Base-by-base conservation (phyloP, 75 land plant species). In the Chamaecyparis obtusa region DNA sequence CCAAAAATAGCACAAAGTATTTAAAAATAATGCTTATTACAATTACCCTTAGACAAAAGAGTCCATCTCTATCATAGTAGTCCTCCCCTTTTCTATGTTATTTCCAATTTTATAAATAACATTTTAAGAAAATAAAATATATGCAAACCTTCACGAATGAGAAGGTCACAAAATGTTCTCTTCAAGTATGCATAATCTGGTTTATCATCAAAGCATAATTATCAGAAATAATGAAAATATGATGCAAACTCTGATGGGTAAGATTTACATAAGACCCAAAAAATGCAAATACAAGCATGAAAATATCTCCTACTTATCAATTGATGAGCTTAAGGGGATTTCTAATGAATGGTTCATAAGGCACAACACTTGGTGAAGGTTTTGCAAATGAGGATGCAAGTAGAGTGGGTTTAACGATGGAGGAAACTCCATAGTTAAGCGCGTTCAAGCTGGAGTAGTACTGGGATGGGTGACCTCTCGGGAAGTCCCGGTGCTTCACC, bases 91-190 rank as follows among this genome's bases (percentile, higher is more conserved):
- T 17, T 43, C 16, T 43, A 72, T 69, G 19, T 21, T 35, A 14
- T 21, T 32, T 3, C 32, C 36, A 44, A 0, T 56, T n/a, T 60
- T 16, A 75, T 48, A 80, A 24, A 79, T 17, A 44, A 5, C 8
- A 10, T 5, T 80, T 27, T 80, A 44, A 39, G 32, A 35, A 39
- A 80, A 80, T 11, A 10, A 10, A 74, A 80, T 37, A 80, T 44
- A 10, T 32, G 64, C 90, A 85, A 85, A 96, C 98, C 98, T 92
- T 96, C 97, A 75, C 97, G 96, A 88, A 97, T 97, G 83, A 97
- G 96, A 83, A 93, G 91, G 83, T 93, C 94, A 60, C 94, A 90
- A 69, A 93, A 93, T 27, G 90, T 89, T 80, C 93, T 85, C 77
- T 90, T 93, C 41, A 93, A 86, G 39, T 92, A 93, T 27, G 90